These are phyloP conservation scores for Hypoxylon perforatum DNA, from an alignment of 495 filamentous ascomycete species.

Conservation along the genomic window DNA sequence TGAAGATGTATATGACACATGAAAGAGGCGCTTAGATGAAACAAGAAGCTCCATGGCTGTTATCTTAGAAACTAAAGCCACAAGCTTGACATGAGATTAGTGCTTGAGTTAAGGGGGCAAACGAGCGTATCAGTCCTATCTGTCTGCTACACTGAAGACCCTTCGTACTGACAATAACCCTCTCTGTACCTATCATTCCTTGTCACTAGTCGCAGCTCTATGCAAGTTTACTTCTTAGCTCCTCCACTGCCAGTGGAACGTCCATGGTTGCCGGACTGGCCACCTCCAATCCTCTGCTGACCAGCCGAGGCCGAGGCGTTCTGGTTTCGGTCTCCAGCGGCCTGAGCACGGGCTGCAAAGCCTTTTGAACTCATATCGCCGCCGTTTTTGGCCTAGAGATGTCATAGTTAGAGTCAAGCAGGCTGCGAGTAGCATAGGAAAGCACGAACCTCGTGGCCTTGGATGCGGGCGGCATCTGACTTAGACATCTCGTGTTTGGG, in stretches of 20 bases:
- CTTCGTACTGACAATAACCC: not conserved
- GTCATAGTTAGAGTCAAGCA: not conserved
- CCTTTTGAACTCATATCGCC: constrained; percentile 32
- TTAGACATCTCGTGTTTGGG: constrained; percentile 22
- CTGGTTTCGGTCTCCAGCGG: constrained; percentile 25
- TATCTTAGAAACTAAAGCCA: too few species aligned
- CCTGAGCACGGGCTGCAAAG: constrained; percentile 33
- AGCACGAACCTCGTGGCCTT: constrained; percentile 33
- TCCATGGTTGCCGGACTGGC: not conserved
- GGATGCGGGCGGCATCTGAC: constrained; percentile 25
- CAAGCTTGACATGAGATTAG: too few species aligned
- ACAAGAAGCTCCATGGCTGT: too few species aligned
- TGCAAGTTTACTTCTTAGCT: constrained; percentile 3
- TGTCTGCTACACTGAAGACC: not conserved
- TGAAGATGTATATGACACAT: too few species aligned
- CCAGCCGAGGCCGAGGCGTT: constrained; percentile 11
- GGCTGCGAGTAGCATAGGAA: not conserved
- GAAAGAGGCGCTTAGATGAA: too few species aligned
- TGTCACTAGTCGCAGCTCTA: not conserved
- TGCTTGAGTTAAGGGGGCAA: too few species aligned
- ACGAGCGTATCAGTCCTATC: too few species aligned
- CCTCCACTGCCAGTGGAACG: not conserved
- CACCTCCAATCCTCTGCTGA: constrained; percentile 14
- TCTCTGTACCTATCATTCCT: not conserved
- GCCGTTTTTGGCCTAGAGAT: constrained; percentile 27